Percentiles rank a stretch among this genome's conserved stretches.
Evolutionary conservation across 495 filamentous ascomycete species (phyloP).

Genomic region (Hypoxylon fuscum): DNA sequence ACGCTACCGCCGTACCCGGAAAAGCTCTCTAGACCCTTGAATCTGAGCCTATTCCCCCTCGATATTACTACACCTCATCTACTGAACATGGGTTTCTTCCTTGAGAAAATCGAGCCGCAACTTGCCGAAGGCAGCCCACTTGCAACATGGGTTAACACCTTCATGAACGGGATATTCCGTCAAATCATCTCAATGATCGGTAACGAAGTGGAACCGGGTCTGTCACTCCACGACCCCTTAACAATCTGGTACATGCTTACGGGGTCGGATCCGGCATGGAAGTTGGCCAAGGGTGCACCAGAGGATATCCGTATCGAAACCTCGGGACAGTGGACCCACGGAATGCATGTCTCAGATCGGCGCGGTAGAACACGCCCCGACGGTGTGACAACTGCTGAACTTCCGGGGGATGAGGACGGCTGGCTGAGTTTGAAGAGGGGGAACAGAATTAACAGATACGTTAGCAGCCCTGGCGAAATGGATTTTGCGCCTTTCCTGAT

Average conservation of each 20-base stretch:
- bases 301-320: conserved; percentile 89
- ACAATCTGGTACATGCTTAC: conserved; percentile 87
- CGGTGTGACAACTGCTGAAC: conserved; percentile 56
- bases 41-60: conserved; percentile 82
- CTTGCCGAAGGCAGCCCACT: conserved; percentile 73
- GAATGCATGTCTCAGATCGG: conserved; percentile 86
- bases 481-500: conserved; percentile 59
- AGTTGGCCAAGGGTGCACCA: conserved; percentile 50
- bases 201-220: conserved; percentile 61
- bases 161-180: conserved; percentile 77
- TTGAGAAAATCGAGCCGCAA: conserved; percentile 59
- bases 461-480: conserved; percentile 64
- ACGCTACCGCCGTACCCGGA: conserved; percentile 71
- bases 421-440: conserved; percentile 77
- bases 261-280: conserved; percentile 59
- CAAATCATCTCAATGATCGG: conserved; percentile 73
- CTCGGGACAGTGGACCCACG: conserved; percentile 90
- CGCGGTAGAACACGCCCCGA: conserved; percentile 68
- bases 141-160: conserved; percentile 81
- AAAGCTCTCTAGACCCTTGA: conserved; percentile 70
- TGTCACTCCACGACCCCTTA: conserved; percentile 88
- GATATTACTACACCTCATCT: conserved; percentile 86
- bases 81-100: conserved; percentile 68
- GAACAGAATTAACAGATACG: conserved; percentile 79
- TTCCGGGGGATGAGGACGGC: conserved; percentile 71